These are phyloP conservation scores for Rehmannia glutinosa DNA, from an alignment of 257 asterid species.

Conservation along the genomic window DNA sequence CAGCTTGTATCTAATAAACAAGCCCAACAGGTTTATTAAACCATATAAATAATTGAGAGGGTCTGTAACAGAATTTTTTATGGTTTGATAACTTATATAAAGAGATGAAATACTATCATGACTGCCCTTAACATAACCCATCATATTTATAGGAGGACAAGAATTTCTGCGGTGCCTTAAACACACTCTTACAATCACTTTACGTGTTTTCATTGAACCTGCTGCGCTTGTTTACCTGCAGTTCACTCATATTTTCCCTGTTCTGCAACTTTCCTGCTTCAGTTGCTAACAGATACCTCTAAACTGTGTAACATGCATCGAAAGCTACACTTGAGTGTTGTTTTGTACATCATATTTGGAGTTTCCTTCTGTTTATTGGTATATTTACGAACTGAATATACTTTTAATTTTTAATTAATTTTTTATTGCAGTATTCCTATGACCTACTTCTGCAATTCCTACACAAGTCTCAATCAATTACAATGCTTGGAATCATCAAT, in stretches of 20 bases:
- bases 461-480: constrained; percentile 80
- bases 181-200: background rate
- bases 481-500: constrained; percentile 88
- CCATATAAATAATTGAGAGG: background rate
- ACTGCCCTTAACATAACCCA: no score
- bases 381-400: constrained; percentile 4
- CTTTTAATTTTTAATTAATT: constrained; percentile 10
- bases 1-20: background rate
- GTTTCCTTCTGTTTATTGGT: background rate
- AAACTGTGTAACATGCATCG: background rate
- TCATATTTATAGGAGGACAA: no score
- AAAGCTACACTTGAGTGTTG: background rate
- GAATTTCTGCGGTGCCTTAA: no score
- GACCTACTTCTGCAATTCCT: constrained; percentile 87
- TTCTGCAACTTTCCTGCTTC: background rate
- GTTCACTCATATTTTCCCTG: background rate
- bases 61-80: background rate
- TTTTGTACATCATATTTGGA: background rate
- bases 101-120: no score
- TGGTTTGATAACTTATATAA: no score
- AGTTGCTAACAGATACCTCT: background rate
- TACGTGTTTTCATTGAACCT: background rate
- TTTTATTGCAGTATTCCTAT: constrained; percentile 65
- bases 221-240: background rate
- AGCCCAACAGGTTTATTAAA: no score